Conservation (phyloP, 1,284 basidiomycete genomes). For the Boletus mariae region DNA sequence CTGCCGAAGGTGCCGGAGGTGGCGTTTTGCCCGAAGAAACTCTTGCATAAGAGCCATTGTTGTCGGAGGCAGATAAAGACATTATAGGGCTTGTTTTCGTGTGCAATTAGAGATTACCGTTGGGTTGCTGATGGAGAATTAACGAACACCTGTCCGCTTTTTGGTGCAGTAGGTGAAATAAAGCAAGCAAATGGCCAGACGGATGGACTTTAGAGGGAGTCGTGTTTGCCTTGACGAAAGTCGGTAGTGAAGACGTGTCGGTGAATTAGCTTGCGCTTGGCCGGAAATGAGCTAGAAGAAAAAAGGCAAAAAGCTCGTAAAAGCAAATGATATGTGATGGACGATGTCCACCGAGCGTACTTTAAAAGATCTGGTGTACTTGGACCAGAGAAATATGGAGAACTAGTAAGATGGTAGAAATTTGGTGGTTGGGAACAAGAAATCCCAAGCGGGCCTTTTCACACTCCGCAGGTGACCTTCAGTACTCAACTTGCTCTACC, state of each 20-base stretch:
- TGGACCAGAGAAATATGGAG: conserved; percentile 37
- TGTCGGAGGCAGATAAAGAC: conserved; percentile 82
- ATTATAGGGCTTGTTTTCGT: conserved; percentile 68
- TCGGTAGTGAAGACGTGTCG: conserved; percentile 23
- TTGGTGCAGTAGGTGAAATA: conserved; percentile 31
- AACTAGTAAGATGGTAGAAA: conserved; percentile 46
- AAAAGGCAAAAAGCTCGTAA: conserved; percentile 20
- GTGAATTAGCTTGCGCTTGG: conserved; percentile 34
- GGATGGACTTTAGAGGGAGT: conserved; percentile 21
- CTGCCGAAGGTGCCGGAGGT: conserved; percentile 84
- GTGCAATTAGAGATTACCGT: conserved; percentile 79
- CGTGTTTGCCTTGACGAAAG: conserved; percentile 33
- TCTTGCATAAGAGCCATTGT: conserved; percentile 71
- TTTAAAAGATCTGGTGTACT: conserved; percentile 35
- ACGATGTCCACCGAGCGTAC: conserved; percentile 32
- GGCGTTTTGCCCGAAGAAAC: conserved; percentile 82
- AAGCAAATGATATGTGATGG: conserved; percentile 33
- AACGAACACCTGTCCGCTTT: conserved; percentile 35
- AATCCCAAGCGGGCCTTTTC: conserved; percentile 33
- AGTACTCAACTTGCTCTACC: too few relatives aligned
- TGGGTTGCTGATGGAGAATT: conserved; percentile 42
- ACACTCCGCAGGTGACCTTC: conserved; percentile 38
- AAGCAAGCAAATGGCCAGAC: conserved; percentile 19
- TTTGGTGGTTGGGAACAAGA: conserved; percentile 41
- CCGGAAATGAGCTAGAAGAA: conserved; percentile 24